Percentiles rank a stretch among this genome's conserved stretches.
phyloP scores from a whole-genome alignment of 2,329 filamentous ascomycete genomes.

The Colletotrichum sp. region DNA sequence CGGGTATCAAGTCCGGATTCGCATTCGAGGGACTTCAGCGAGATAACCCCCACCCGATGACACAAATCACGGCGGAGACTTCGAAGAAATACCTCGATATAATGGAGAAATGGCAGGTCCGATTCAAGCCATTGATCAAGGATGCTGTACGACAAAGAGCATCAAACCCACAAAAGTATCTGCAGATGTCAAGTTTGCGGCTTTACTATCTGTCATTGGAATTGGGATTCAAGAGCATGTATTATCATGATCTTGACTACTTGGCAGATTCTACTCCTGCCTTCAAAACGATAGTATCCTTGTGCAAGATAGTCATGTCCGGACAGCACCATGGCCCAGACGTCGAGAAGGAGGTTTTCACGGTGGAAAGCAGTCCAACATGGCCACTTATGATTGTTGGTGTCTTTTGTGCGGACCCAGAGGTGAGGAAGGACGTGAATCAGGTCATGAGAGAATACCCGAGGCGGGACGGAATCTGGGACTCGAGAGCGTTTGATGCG shows the following conservation, averaged over 20 bases:
- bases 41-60: neutral
- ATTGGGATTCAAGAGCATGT: neutral
- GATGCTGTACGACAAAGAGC: neutral
- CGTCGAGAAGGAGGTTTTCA: neutral
- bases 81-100: conserved; percentile 19
- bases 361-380: conserved; percentile 1
- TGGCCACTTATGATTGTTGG: conserved; percentile 47
- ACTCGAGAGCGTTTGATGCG: conserved; percentile 42
- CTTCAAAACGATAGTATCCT: neutral
- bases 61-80: neutral
- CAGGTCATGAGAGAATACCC: conserved; percentile 45
- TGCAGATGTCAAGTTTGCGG: neutral
- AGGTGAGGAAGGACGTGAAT: conserved; percentile 43
- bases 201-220: conserved; percentile 1
- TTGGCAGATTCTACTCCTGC: neutral
- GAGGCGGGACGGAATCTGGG: conserved; percentile 48
- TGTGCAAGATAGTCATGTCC: neutral
- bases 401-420: conserved; percentile 42
- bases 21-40: conserved; percentile 18
- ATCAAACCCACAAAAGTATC: neutral
- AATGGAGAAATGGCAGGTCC: neutral
- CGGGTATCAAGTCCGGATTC: neutral
- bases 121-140: neutral
- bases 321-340: neutral
- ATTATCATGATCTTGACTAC: neutral